Conservation (phyloP, 257 asterid species). For the Solanum ossicruentum region DNA sequence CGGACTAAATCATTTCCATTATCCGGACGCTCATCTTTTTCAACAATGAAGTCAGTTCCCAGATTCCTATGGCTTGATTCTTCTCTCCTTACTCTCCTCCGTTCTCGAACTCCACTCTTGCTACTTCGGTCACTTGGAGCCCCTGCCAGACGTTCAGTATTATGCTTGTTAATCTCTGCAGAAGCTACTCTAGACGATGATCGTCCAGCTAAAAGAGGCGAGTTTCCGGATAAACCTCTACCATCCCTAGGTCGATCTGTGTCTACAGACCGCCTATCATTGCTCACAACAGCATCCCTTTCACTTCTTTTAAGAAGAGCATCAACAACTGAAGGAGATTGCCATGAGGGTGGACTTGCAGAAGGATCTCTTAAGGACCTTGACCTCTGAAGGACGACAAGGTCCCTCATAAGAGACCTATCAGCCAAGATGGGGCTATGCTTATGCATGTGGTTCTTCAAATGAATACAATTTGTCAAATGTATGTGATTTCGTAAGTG, state of each 20-base stretch:
- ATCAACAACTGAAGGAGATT: constrained; percentile 28
- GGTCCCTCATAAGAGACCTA: constrained; percentile 76
- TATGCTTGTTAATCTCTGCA: constrained; percentile 18
- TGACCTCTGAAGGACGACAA: constrained; percentile 66
- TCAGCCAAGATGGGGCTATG: constrained; percentile 78
- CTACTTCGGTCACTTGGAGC: constrained; percentile 19
- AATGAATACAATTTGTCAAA: constrained; percentile 93
- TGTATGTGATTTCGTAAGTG: constrained; percentile 91
- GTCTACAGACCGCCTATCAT: constrained; percentile 41
- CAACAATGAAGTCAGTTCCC: constrained; percentile 18
- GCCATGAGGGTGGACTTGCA: constrained; percentile 63
- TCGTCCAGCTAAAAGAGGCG: constrained; percentile 25
- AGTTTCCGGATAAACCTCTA: constrained; percentile 28
- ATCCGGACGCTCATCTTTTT: constrained; percentile 10
- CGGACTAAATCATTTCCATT: constrained; percentile 13
- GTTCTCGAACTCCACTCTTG: constrained; percentile 29
- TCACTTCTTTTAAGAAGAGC: constrained; percentile 25
- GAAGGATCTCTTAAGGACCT: constrained; percentile 89
- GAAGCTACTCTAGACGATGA: constrained; percentile 9
- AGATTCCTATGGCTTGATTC: constrained; percentile 29
- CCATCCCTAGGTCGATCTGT: constrained; percentile 22
- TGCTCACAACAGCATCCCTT: constrained; percentile 25
- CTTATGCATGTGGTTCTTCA: constrained; percentile 95
- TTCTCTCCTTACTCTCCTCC: constrained; percentile 31
- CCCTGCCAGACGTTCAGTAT: constrained; percentile 1